These are phyloP conservation scores for Bonia amplexicaulis DNA, from an alignment of 176 grass and related monocot species.

Conservation along the genomic window DNA sequence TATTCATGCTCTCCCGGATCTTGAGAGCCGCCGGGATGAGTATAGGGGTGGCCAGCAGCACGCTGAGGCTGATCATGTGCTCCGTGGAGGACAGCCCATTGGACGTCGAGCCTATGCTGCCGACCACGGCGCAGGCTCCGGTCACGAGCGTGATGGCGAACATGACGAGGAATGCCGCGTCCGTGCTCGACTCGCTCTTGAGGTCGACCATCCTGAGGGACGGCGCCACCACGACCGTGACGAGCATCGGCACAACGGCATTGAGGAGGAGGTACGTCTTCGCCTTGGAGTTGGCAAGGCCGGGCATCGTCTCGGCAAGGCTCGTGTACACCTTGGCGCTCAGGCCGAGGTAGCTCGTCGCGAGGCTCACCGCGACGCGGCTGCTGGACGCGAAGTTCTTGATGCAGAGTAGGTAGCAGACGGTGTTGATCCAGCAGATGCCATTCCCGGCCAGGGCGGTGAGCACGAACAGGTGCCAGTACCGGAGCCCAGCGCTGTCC, in stretches of 20 bases:
- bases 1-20: constrained; percentile 48
- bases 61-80: constrained; percentile 61
- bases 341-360: constrained; percentile 87
- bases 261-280: constrained; percentile 90
- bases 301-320: constrained; percentile 41
- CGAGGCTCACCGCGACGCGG: constrained; percentile 72
- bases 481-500: constrained; percentile 44
- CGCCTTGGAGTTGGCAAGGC: constrained; percentile 21
- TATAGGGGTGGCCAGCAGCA: constrained; percentile 55
- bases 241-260: constrained; percentile 66
- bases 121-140: constrained; percentile 65
- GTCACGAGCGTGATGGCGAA: constrained; percentile 86
- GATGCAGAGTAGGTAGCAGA: constrained; percentile 95
- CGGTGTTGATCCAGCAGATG: constrained; percentile 99
- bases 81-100: constrained; percentile 51
- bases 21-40: constrained; percentile 65
- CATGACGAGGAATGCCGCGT: constrained; percentile 63
- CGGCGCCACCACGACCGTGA: constrained; percentile 62
- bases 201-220: constrained; percentile 46
- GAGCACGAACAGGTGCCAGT: constrained; percentile 83
- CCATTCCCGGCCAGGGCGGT: constrained; percentile 86
- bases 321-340: constrained; percentile 93
- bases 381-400: constrained; percentile 67
- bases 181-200: constrained; percentile 10
- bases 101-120: constrained; percentile 62